phyloP scores from a whole-genome alignment of 2,329 filamentous ascomycete species.

The Cladosporium halotolerans region DNA sequence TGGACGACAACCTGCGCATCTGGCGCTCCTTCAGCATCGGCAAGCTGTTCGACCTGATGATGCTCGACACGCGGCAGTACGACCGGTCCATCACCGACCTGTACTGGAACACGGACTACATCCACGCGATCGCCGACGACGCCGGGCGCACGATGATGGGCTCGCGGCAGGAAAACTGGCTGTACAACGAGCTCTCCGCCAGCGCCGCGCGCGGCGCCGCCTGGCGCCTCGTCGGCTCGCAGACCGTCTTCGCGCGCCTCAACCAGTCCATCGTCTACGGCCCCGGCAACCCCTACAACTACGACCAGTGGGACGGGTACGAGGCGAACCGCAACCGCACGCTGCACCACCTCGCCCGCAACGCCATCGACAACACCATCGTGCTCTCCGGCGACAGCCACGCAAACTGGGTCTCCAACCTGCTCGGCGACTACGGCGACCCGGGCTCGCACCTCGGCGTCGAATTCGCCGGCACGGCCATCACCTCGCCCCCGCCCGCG shows the following conservation, averaged over 20 bases:
- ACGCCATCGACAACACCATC: slow-evolving; percentile 63
- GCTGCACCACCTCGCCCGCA: slow-evolving; percentile 52
- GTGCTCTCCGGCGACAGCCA: slow-evolving; percentile 66
- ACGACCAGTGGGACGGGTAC: slow-evolving; percentile 60
- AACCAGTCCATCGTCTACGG: slow-evolving; percentile 35
- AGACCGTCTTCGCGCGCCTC: slow-evolving; percentile 59
- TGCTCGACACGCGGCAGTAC: slow-evolving; percentile 40
- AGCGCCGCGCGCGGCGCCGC: slow-evolving; percentile 53
- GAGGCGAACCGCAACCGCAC: slow-evolving; percentile 64
- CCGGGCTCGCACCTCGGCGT: slow-evolving; percentile 38
- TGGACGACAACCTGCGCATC: slow-evolving; percentile 39
- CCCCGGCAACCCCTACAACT: slow-evolving; percentile 39
- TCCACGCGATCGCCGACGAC: slow-evolving; percentile 23
- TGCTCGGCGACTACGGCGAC: slow-evolving; percentile 33
- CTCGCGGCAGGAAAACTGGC: slow-evolving; percentile 30
- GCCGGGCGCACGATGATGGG: slow-evolving; percentile 26
- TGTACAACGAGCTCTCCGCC: slow-evolving; percentile 43
- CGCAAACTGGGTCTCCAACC: slow-evolving; percentile 40
- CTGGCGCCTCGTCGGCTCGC: slow-evolving; percentile 65
- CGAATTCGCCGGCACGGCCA: slow-evolving; percentile 56
- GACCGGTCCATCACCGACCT: slow-evolving; percentile 40
- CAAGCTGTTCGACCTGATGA: slow-evolving; percentile 37
- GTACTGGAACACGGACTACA: slow-evolving; percentile 48
- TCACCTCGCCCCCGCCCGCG: slow-evolving; percentile 49
- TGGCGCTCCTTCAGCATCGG: slow-evolving; percentile 39